These are phyloP conservation scores for Candida xyloterini DNA, from an alignment of 805 yeast species.

Conservation along the genomic window DNA sequence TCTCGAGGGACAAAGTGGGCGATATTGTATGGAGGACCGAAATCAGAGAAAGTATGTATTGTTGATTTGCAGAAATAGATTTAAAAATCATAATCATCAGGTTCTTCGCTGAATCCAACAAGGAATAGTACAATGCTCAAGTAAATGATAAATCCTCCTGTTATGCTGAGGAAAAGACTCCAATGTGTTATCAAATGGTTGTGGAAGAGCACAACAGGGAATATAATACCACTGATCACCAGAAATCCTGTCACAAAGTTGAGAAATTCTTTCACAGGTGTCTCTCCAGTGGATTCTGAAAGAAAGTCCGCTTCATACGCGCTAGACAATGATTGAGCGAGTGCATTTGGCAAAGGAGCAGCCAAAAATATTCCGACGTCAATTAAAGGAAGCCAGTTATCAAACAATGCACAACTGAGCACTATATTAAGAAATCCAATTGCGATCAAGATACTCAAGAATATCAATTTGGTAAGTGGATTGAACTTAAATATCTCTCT, in stretches of 20 bases:
- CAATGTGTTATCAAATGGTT: conserved; percentile 27
- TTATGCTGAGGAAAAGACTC: conserved; percentile 56
- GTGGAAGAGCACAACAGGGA: conserved; percentile 34
- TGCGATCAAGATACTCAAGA: conserved; percentile 72
- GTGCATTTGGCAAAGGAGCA: conserved; percentile 37
- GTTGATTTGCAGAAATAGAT: conserved; percentile 61
- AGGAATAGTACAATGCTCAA: conserved; percentile 79
- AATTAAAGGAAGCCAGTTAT: conserved; percentile 86
- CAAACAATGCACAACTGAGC: conserved; percentile 79
- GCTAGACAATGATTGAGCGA: conserved; percentile 24
- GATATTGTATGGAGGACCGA: conserved; percentile 74
- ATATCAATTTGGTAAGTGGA: conserved; percentile 73
- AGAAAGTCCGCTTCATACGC: conserved; percentile 32
- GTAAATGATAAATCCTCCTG: conserved; percentile 84
- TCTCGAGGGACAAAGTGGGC: conserved; percentile 72
- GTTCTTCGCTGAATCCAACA: conserved; percentile 62
- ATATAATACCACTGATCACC: conserved; percentile 32
- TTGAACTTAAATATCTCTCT: conserved; percentile 29
- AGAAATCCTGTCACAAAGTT: conserved; percentile 34
- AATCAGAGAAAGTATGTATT: conserved; percentile 65
- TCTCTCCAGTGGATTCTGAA: conserved; percentile 23
- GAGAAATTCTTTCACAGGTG: conserved; percentile 28
- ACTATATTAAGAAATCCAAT: conserved; percentile 87
- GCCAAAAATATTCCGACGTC: conserved; percentile 41
- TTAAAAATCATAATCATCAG: conserved; percentile 34